A percentile compares a stretch with the other conserved stretches of the same genome.
These are phyloP conservation scores for Paragyromitra xinjiangensis DNA, from an alignment of 495 filamentous ascomycete species.

Conservation along the genomic window DNA sequence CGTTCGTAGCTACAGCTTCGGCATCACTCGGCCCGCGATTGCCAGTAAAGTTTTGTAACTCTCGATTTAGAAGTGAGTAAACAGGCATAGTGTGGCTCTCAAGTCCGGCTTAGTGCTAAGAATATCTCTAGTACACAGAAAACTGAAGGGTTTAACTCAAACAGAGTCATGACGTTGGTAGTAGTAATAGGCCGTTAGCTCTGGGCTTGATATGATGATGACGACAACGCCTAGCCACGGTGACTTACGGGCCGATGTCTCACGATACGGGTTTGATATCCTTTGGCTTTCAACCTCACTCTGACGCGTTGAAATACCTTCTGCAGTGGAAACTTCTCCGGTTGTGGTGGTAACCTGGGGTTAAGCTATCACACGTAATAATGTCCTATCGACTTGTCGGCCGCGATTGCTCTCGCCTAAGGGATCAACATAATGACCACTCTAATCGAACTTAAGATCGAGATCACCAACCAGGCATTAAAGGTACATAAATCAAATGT, in stretches of 20 bases:
- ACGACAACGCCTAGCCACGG: conserved; percentile 3
- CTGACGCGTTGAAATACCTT: conserved; percentile 15
- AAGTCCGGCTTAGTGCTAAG: neutral
- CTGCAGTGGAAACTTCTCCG: neutral
- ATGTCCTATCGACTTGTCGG: conserved; percentile 5
- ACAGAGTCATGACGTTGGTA: neutral
- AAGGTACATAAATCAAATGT: neutral
- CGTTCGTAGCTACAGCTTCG: too few relatives aligned
- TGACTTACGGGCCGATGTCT: neutral
- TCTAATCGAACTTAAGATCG: neutral
- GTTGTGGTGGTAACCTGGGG: neutral
- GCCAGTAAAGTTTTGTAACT: too few relatives aligned
- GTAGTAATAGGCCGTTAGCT: neutral
- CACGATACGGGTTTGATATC: neutral
- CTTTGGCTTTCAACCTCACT: neutral
- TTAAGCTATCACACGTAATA: neutral
- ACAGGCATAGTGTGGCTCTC: neutral
- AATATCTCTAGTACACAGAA: neutral
- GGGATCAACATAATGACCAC: conserved; percentile 14
- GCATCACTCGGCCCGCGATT: too few relatives aligned
- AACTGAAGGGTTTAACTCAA: neutral
- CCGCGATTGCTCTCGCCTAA: neutral
- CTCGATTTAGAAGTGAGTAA: neutral
- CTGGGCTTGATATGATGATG: neutral
- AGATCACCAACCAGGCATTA: neutral